Evolutionary conservation across 2,329 filamentous ascomycete genomes (phyloP).

Genomic region (Nothophoma quercina): DNA sequence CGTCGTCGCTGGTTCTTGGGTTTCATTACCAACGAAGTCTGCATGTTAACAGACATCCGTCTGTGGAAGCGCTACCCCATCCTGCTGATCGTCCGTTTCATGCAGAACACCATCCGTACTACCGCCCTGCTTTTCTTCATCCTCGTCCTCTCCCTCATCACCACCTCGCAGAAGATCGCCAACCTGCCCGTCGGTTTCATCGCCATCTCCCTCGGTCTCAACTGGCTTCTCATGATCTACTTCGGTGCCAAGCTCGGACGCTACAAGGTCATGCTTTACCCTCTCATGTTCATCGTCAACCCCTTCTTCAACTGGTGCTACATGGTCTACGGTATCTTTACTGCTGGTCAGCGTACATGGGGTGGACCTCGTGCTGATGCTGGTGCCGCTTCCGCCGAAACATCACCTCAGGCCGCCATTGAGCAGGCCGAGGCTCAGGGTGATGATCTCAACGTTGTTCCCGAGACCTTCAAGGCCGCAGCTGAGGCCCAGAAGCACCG

Average conservation of each 20-base stretch:
- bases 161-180: constrained; percentile 78
- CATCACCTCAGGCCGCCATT: constrained; percentile 82
- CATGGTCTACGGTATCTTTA: constrained; percentile 97
- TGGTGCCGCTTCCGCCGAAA: constrained; percentile 76
- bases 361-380: constrained; percentile 92
- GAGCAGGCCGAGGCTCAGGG: constrained; percentile 79
- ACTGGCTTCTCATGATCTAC: constrained; percentile 96
- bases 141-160: constrained; percentile 85
- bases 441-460: constrained; percentile 88
- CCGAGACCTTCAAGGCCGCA: constrained; percentile 76
- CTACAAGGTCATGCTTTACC: constrained; percentile 95
- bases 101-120: constrained; percentile 95
- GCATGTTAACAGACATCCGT: constrained; percentile 94
- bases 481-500: constrained; percentile 57
- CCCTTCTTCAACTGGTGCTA: constrained; percentile 99
- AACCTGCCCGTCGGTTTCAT: constrained; percentile 94
- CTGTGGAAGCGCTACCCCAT: constrained; percentile 92
- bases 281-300: constrained; percentile 92
- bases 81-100: constrained; percentile 84
- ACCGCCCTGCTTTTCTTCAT: constrained; percentile 95
- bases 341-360: constrained; percentile 93
- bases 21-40: constrained; percentile 97
- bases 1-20: constrained; percentile 95
- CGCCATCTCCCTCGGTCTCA: constrained; percentile 87
- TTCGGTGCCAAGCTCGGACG: constrained; percentile 86